Evolutionary conservation across 2,329 filamentous ascomycete genomes (phyloP).

Genomic region (Cercospora sp.): DNA sequence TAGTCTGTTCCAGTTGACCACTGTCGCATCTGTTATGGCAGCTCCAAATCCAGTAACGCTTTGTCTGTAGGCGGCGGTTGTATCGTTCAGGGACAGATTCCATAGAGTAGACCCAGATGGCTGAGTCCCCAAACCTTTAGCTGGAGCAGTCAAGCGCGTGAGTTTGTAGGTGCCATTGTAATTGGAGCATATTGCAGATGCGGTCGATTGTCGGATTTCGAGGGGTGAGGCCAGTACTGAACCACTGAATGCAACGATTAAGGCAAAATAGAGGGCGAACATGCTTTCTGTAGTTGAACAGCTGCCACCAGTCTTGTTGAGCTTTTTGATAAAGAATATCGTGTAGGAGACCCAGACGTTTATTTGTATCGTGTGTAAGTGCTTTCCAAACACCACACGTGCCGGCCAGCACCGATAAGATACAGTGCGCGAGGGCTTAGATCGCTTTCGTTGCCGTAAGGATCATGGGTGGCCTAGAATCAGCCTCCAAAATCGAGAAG

Average conservation of each 20-base stretch:
- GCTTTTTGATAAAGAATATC: neutral
- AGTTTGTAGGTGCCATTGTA: slow-evolving; percentile 25
- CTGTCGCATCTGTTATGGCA: slow-evolving; percentile 28
- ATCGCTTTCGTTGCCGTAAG: neutral
- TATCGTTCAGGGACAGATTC: slow-evolving; percentile 31
- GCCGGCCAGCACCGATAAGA: neutral
- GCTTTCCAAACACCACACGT: neutral
- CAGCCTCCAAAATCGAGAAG: neutral
- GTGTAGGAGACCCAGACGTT: neutral
- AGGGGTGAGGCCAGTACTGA: neutral
- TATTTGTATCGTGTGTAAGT: neutral
- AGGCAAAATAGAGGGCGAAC: neutral
- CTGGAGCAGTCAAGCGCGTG: slow-evolving; percentile 20
- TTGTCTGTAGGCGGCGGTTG: slow-evolving; percentile 24
- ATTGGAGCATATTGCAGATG: slow-evolving; percentile 23
- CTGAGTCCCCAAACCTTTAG: slow-evolving; percentile 5
- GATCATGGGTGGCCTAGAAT: neutral
- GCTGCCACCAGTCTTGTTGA: too few species aligned
- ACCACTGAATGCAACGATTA: neutral
- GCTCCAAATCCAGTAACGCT: slow-evolving; percentile 26
- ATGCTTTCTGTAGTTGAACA: neutral
- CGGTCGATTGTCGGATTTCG: slow-evolving; percentile 15
- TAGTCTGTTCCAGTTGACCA: slow-evolving; percentile 23
- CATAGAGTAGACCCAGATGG: slow-evolving; percentile 14
- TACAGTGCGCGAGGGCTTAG: neutral